phyloP scores from a whole-genome alignment of 768 basidiomycete species.

The Leccinum incarnatum region DNA sequence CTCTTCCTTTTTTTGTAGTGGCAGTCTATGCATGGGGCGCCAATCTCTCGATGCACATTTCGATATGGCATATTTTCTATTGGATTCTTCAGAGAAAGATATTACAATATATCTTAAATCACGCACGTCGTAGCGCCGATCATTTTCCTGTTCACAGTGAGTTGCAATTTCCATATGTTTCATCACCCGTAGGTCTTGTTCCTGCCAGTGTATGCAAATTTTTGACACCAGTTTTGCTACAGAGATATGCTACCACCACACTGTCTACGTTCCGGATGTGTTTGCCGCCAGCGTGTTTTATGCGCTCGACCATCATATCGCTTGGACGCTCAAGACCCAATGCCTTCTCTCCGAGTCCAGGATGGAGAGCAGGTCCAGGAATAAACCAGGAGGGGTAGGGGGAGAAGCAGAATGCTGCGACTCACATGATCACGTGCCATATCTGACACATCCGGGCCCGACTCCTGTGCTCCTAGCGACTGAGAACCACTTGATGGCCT shows the following conservation, averaged over 20 bases:
- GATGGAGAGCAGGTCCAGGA: too few relatives aligned
- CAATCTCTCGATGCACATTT: too few relatives aligned
- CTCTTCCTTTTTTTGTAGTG: too few relatives aligned
- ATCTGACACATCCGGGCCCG: too few relatives aligned
- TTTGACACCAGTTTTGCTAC: neutral
- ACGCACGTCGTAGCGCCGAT: constrained; percentile 58
- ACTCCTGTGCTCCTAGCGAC: too few relatives aligned
- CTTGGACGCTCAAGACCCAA: constrained; percentile 65
- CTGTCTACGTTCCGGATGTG: constrained; percentile 51
- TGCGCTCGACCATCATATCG: constrained; percentile 50
- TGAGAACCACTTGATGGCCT: too few relatives aligned
- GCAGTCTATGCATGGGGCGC: too few relatives aligned
- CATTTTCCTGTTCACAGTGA: constrained; percentile 55
- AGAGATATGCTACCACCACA: constrained; percentile 52
- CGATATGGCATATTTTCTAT: constrained; percentile 53
- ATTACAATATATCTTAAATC: constrained; percentile 64
- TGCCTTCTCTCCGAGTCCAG: too few relatives aligned
- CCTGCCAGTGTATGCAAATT: neutral
- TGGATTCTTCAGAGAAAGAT: constrained; percentile 49
- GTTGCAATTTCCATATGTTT: constrained; percentile 17
- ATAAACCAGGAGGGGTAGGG: too few relatives aligned
- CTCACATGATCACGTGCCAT: too few relatives aligned
- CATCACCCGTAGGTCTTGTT: too few relatives aligned
- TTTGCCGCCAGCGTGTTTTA: constrained; percentile 50
- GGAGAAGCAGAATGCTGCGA: too few relatives aligned